These are phyloP conservation scores for Physaria fendleri DNA, from an alignment of 345 rosid species.

Conservation along the genomic window DNA sequence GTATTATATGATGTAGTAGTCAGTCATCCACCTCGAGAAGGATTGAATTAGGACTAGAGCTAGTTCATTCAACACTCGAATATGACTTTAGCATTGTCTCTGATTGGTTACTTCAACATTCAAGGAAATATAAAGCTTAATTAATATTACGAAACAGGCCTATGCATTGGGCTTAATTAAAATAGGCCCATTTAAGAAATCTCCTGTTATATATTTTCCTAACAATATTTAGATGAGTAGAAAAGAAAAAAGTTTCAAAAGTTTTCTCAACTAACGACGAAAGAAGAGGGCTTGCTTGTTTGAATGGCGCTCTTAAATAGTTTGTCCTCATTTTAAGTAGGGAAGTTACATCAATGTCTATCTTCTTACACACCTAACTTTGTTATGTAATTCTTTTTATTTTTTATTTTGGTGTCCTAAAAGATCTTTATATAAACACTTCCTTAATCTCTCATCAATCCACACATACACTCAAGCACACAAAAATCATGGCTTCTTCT, in stretches of 20 bases:
- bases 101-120: background rate
- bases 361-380: conserved; percentile 30
- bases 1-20: too few relatives aligned
- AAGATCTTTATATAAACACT: conserved; percentile 21
- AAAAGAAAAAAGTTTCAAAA: background rate
- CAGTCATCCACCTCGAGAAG: too few relatives aligned
- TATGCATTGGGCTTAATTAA: background rate
- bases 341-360: conserved; percentile 18
- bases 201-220: background rate
- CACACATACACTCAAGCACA: background rate
- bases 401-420: conserved; percentile 16
- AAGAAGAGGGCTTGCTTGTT: conserved; percentile 31
- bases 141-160: too few relatives aligned
- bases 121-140: too few relatives aligned
- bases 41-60: too few relatives aligned
- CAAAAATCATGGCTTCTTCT: conserved; percentile 23
- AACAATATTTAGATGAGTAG: conserved; percentile 6
- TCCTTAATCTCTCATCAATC: conserved; percentile 8
- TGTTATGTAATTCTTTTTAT: conserved; percentile 7
- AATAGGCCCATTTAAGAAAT: background rate
- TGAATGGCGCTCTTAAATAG: conserved; percentile 20
- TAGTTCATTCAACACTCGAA: too few relatives aligned
- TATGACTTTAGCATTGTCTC: too few relatives aligned
- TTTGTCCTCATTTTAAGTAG: conserved; percentile 28
- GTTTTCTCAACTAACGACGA: conserved; percentile 19